Conservation (phyloP, 2,329 filamentous ascomycete species). For the Aureobasidium sp. region DNA sequence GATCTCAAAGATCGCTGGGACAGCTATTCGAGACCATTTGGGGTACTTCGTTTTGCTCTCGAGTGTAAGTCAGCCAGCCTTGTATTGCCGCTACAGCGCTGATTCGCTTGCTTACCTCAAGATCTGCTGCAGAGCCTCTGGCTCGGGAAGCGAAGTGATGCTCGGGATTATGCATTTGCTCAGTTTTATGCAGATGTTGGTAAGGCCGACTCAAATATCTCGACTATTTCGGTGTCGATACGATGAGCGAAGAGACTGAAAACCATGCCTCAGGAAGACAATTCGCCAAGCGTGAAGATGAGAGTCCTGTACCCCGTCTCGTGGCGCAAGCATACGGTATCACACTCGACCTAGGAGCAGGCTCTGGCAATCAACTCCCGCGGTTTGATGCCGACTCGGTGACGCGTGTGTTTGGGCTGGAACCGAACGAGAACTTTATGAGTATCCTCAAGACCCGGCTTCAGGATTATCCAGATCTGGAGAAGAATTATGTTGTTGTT, state of each 20-base stretch:
- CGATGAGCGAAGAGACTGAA: neutral
- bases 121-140: neutral
- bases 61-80: too few species aligned
- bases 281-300: slow-evolving; percentile 9
- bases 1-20: too few species aligned
- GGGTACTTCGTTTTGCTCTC: too few species aligned
- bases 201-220: neutral
- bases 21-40: too few species aligned
- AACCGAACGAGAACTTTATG: slow-evolving; percentile 12
- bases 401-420: slow-evolving; percentile 11
- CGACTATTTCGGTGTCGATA: neutral
- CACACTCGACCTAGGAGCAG: slow-evolving; percentile 13
- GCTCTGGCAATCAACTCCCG: slow-evolving; percentile 15
- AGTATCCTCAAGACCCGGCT: neutral
- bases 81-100: too few species aligned
- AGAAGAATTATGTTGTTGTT: neutral
- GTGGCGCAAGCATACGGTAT: slow-evolving; percentile 7
- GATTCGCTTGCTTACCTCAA: too few species aligned
- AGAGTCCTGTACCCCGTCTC: slow-evolving; percentile 7
- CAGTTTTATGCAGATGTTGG: neutral
- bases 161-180: neutral
- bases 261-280: slow-evolving; percentile 10
- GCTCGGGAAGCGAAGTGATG: neutral
- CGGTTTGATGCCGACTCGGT: neutral
- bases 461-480: neutral